These are phyloP conservation scores for Sphaerulina populicola DNA, from an alignment of 2,329 filamentous ascomycete species.

Conservation along the genomic window DNA sequence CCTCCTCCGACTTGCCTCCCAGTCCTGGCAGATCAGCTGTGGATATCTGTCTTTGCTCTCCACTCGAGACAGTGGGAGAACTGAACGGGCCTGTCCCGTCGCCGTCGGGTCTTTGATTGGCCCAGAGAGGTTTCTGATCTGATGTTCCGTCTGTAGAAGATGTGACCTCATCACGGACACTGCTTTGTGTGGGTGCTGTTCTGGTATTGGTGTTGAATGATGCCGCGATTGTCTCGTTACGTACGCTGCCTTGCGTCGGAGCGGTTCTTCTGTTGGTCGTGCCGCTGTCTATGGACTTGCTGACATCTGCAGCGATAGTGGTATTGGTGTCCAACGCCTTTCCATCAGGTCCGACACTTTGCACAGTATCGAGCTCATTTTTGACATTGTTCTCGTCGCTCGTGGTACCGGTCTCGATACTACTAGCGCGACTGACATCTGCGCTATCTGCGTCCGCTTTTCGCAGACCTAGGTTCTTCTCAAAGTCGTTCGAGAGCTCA, in stretches of 20 bases:
- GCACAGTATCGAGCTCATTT: slow-evolving; percentile 25
- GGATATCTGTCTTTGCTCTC: slow-evolving; percentile 25
- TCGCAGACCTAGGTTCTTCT: slow-evolving; percentile 61
- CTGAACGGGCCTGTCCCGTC: slow-evolving; percentile 14
- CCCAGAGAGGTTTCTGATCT: slow-evolving; percentile 22
- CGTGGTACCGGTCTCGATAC: slow-evolving; percentile 37
- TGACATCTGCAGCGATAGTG: background rate
- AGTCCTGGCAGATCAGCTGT: slow-evolving; percentile 40
- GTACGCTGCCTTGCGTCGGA: background rate
- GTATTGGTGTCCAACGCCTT: slow-evolving; percentile 5
- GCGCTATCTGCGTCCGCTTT: slow-evolving; percentile 57
- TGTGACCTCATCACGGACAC: background rate
- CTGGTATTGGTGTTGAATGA: slow-evolving; percentile 15
- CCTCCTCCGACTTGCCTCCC: slow-evolving; percentile 35
- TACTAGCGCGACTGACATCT: slow-evolving; percentile 64
- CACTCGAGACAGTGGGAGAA: slow-evolving; percentile 20
- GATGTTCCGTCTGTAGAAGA: slow-evolving; percentile 21
- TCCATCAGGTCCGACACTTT: slow-evolving; percentile 17
- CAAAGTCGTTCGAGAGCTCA: slow-evolving; percentile 28
- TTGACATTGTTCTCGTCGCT: slow-evolving; percentile 22
- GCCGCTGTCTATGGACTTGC: background rate
- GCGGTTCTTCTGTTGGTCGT: background rate
- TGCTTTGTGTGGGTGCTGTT: background rate
- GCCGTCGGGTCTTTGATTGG: background rate
- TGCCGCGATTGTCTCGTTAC: background rate